Evolutionary conservation across 495 filamentous ascomycete species (phyloP), one percentile per base, ranked within the genome.

Genomic region (Tuber magnatum): DNA sequence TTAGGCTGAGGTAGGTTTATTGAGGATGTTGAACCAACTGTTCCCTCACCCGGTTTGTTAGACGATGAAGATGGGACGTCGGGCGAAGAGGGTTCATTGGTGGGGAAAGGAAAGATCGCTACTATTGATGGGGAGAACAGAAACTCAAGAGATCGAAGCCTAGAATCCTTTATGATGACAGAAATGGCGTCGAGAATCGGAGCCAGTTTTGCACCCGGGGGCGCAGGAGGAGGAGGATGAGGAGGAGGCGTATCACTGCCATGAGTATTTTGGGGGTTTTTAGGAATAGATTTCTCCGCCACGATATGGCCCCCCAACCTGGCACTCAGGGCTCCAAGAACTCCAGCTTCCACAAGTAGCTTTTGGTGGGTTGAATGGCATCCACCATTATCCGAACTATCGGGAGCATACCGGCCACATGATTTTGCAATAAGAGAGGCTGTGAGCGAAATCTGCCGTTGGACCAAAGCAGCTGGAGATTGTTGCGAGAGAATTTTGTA

Each of bases 151-250:
- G 91, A 90, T 28, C 93, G 89, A 84, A 89, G 91, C 72, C 90
- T 91, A 0, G 95, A 97, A 76, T 91, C 88, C 65, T 90, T 87
- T 74, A 97, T 89, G 68, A 98, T 94, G 61, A 89, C 87, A 18
- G 90, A 88, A 68, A 96, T 89, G 1, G 94, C 92, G 74, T 93
- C 91, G n/a, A 99, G 84, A 69, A 96, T 88, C 41, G 89, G 86
- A 10, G 90, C 87, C 68, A 97, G 84, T 44, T 88, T 87, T n/a
- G 87, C 86, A 16, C 85, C 85, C 41, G 83, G 84, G 1, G 90
- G 88, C 10, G 92, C 88, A 61, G 90, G 87, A 16, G 84, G 83
- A 40, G 87, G 88, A n/a, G n/a, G n/a, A n/a, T n/a, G n/a, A 61
- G 90, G 87, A 16, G 84, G 83, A 40, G 87, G 88, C 73, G 87